phyloP scores from a whole-genome alignment of 1,139 yeast species.

The Ashbya aceris region DNA sequence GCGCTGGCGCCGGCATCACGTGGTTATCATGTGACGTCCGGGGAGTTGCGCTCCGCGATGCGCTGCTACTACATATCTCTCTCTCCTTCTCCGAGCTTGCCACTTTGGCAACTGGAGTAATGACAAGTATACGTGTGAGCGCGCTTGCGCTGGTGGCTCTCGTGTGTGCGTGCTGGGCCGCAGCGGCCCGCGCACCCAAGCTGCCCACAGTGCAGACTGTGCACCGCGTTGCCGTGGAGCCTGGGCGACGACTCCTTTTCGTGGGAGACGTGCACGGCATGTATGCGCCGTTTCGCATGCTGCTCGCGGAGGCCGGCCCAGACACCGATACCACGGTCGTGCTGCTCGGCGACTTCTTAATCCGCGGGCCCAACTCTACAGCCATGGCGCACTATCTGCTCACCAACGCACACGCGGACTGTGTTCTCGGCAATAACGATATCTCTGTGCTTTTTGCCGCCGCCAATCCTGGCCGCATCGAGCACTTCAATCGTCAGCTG shows the following conservation, averaged over 20 bases:
- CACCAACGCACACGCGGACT: slow-evolving; percentile 42
- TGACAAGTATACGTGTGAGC: no score
- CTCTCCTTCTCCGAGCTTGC: no score
- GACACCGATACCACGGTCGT: slow-evolving; percentile 17
- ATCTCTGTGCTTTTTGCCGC: slow-evolving; percentile 32
- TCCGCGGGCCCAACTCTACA: slow-evolving; percentile 74
- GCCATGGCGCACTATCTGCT: slow-evolving; percentile 61
- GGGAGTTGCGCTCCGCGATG: no score
- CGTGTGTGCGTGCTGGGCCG: neutral
- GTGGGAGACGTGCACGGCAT: slow-evolving; percentile 91
- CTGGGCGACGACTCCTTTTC: slow-evolving; percentile 37
- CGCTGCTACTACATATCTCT: no score
- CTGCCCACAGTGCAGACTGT: no score
- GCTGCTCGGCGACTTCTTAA: slow-evolving; percentile 73
- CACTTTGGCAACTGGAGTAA: no score
- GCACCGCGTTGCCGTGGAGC: neutral
- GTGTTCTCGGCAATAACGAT: slow-evolving; percentile 88
- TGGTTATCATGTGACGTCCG: no score
- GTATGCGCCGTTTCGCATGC: slow-evolving; percentile 41
- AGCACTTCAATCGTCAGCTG: slow-evolving; percentile 1
- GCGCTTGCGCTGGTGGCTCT: neutral
- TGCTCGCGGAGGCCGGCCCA: slow-evolving; percentile 48
- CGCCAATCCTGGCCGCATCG: slow-evolving; percentile 11
- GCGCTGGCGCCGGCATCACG: no score
- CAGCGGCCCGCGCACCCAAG: neutral